Evolutionary conservation across 768 basidiomycete genomes (phyloP), one percentile per base, ranked within the genome.

Genomic region (Cyclocybe aegerita): DNA sequence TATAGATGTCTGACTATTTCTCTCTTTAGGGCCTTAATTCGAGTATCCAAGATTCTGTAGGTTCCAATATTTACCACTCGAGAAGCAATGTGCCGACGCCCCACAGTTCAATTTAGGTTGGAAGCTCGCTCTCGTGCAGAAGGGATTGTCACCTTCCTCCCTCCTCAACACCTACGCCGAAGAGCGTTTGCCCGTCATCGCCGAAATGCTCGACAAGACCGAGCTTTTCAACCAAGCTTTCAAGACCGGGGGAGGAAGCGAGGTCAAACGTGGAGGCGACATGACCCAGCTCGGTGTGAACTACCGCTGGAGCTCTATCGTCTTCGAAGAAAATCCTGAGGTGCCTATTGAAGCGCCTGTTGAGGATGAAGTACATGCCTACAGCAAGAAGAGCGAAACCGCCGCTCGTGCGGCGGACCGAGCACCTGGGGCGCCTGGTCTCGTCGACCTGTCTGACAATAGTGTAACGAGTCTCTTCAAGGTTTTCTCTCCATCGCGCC

Each of bases 271-370:
- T 11, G 52, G 51, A 2, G 57, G 59, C 3, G 55, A 61, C 2
- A 51, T 77, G 5, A 58, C 63, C 12, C 74, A 77, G 62, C 71
- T 80, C 15, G 77, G 77, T 3, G 65, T 82, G 39, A 81, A 82
- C 61, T 82, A 77, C 56, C 70, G 80, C 3, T 73, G 70, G 62
- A 80, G 80, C 55, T 56, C 74, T 0, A 65, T 80, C 23, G 67
- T 80, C 0, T 12, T 77, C 10, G 80, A 81, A 45, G 70, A 71
- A 17, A 32, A 49, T 9, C 1, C 47, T 7, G 50, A 59, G 38
- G 23, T 40, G 39, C 31, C 3, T 3, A 64, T n/a, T 7, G 50
- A 59, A 37, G 23, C 43, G 39, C 31, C 3, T 3, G 63, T n/a
- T 37, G 29, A 32, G 10, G 52, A 58, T 40, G 46, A 51, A 4